Evolutionary conservation across 768 basidiomycete genomes (phyloP).

Genomic region (Rhizopogon vinicolor): DNA sequence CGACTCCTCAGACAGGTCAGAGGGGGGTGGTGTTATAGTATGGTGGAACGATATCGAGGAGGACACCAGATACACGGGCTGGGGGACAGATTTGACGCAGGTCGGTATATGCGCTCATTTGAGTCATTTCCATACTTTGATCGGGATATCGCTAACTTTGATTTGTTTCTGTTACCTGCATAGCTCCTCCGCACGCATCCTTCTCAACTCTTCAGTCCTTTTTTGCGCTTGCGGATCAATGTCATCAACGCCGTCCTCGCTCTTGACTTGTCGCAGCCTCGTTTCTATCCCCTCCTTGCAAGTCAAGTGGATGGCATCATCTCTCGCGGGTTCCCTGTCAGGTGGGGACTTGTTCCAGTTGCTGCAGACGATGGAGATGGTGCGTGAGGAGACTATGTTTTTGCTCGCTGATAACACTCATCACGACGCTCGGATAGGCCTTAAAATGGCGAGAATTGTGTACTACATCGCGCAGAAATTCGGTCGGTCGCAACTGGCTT

Average conservation of each 20-base stretch:
- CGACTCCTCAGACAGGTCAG: constrained; percentile 83
- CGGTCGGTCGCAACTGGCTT: constrained; percentile 64
- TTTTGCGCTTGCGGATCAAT: constrained; percentile 74
- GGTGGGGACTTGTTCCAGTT: constrained; percentile 84
- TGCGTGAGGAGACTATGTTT: constrained; percentile 13
- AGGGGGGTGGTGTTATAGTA: constrained; percentile 67
- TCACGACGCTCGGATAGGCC: constrained; percentile 31
- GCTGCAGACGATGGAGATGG: constrained; percentile 45
- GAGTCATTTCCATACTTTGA: not conserved
- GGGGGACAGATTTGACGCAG: constrained; percentile 38
- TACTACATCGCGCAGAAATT: constrained; percentile 60
- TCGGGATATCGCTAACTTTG: not conserved
- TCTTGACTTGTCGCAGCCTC: constrained; percentile 69
- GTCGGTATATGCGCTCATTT: constrained; percentile 32
- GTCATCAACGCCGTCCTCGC: constrained; percentile 80
- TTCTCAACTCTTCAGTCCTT: constrained; percentile 65
- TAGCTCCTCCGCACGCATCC: constrained; percentile 22
- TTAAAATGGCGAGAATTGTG: constrained; percentile 68
- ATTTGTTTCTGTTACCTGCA: constrained; percentile 2
- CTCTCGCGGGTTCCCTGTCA: constrained; percentile 64
- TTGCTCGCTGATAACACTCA: not conserved
- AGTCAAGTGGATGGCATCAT: constrained; percentile 68
- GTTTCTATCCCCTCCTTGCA: constrained; percentile 57
- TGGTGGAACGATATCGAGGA: constrained; percentile 94
- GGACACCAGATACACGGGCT: constrained; percentile 60